Evolutionary conservation across 73 alveolate species (phyloP).

Genomic region (Paramecium bursaria): DNA sequence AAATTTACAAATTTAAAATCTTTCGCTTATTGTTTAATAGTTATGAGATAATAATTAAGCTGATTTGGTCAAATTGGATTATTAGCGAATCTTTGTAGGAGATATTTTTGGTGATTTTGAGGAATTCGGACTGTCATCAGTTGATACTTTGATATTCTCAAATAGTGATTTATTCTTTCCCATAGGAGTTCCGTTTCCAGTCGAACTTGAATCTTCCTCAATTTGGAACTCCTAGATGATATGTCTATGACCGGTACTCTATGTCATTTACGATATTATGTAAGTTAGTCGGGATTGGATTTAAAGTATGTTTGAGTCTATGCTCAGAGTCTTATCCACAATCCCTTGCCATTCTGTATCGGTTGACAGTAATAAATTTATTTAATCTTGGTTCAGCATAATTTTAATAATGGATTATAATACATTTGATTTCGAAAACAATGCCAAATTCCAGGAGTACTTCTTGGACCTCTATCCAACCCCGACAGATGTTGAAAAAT

Average conservation of each 20-base stretch:
- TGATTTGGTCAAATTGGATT: slow-evolving; percentile 1
- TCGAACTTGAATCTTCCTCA: slow-evolving; percentile 20
- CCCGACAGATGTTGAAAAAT: slow-evolving; percentile 11
- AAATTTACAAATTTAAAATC: slow-evolving; percentile 80
- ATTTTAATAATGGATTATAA: slow-evolving; percentile 55
- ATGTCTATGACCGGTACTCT: slow-evolving; percentile 27
- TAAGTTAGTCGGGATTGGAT: slow-evolving; percentile 35
- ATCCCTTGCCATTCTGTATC: slow-evolving; percentile 30
- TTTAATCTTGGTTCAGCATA: slow-evolving; percentile 42
- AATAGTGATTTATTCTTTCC: not conserved
- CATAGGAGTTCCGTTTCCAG: not conserved
- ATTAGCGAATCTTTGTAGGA: not conserved
- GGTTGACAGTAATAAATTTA: slow-evolving; percentile 7
- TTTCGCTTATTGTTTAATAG: slow-evolving; percentile 37
- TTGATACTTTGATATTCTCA: not conserved
- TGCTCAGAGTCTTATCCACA: not conserved
- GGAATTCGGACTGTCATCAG: slow-evolving; percentile 13
- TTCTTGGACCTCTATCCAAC: not conserved
- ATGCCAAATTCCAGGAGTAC: not conserved
- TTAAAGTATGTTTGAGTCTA: slow-evolving; percentile 3
- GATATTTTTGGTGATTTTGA: not conserved
- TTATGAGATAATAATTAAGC: not conserved
- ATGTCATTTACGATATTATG: slow-evolving; percentile 23
- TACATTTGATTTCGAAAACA: slow-evolving; percentile 34
- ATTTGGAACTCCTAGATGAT: slow-evolving; percentile 21